Evolutionary conservation across 306 rosid genomes (phyloP).

Genomic region (Cercis canadensis): DNA sequence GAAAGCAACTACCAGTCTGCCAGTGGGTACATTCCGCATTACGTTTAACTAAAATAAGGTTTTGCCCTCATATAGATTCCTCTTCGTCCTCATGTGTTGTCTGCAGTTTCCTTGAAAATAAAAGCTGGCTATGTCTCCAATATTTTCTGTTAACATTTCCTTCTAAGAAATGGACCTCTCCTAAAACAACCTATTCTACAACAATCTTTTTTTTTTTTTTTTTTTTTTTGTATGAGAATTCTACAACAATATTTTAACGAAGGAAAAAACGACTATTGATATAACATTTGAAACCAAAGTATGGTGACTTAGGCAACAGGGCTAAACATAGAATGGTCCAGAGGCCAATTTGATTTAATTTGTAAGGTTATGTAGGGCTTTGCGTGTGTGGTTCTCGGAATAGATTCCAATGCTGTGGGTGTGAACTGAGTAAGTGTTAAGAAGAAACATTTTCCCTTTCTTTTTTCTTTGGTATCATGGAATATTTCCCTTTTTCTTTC

Average conservation of each 20-base stretch:
- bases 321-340: slow-evolving; percentile 18
- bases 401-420: slow-evolving; percentile 11
- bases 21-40: no score
- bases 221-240: no score
- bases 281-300: not conserved
- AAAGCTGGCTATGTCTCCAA: slow-evolving; percentile 26
- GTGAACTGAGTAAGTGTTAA: no score
- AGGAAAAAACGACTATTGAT: slow-evolving; percentile 10
- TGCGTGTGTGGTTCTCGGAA: slow-evolving; percentile 31
- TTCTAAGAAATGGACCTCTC: not conserved
- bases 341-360: not conserved
- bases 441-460: not conserved
- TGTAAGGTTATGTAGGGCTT: not conserved
- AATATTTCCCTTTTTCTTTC: not conserved
- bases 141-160: not conserved
- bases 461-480: not conserved
- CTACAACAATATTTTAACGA: no score
- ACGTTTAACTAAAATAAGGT: no score
- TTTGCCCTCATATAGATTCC: no score
- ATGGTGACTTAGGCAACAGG: no score
- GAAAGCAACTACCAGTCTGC: no score
- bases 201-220: no score
- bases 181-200: no score
- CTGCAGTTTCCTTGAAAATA: slow-evolving; percentile 39
- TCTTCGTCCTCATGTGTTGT: slow-evolving; percentile 5